Percentiles rank a stretch among this genome's conserved stretches.
These are phyloP conservation scores for Vitis labrusca DNA, from an alignment of 164 flowering plant genomes.

Conservation along the genomic window DNA sequence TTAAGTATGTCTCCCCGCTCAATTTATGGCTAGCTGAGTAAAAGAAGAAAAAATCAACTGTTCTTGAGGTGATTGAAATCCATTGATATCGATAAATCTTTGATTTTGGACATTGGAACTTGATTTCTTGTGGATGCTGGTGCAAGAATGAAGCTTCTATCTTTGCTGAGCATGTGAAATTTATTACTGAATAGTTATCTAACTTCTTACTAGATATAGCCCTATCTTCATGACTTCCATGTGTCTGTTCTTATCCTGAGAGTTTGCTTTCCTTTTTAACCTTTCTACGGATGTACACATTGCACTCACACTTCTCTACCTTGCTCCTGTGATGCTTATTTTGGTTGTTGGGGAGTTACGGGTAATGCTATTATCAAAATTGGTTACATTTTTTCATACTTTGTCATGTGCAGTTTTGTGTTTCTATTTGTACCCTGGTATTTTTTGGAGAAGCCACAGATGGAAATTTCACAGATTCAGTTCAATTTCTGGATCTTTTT, in stretches of 20 bases:
- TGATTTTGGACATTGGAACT: not conserved
- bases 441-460: slow-evolving; percentile 74
- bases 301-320: not conserved
- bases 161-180: not conserved
- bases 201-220: too few species aligned
- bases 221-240: too few species aligned
- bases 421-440: slow-evolving; percentile 94
- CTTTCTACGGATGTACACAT: not conserved
- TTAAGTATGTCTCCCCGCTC: not conserved
- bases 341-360: not conserved
- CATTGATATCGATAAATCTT: not conserved
- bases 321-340: not conserved
- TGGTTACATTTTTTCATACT: not conserved
- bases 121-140: not conserved
- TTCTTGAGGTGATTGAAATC: not conserved
- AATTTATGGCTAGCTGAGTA: not conserved
- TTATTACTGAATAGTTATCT: too few species aligned
- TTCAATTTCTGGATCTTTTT: slow-evolving; percentile 97
- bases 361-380: too few species aligned
- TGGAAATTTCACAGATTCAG: slow-evolving; percentile 83
- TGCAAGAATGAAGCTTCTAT: not conserved
- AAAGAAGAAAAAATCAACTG: not conserved
- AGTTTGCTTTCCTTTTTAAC: not conserved
- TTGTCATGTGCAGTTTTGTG: slow-evolving; percentile 65
- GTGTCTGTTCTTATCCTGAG: not conserved